phyloP scores from a whole-genome alignment of 371 early-diverging fungal species.

The Coemansia sp. region DNA sequence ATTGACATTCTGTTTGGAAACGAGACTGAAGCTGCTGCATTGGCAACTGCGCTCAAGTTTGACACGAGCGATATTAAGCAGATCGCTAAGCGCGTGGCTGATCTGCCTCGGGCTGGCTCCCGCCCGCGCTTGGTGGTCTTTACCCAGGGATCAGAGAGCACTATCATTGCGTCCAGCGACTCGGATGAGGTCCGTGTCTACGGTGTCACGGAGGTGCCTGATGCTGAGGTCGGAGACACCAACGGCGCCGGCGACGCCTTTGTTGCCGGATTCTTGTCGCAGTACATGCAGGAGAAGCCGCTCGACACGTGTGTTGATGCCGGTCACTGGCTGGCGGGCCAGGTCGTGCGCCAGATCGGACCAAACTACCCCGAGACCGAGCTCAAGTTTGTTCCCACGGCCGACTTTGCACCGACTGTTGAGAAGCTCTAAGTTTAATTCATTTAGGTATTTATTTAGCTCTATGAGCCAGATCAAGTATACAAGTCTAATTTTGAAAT shows the following conservation, averaged over 20 bases:
- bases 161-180: constrained; percentile 42
- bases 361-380: constrained; percentile 72
- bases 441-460: not conserved
- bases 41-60: constrained; percentile 69
- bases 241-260: constrained; percentile 98
- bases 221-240: constrained; percentile 84
- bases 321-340: constrained; percentile 89
- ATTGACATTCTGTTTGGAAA: constrained; percentile 93
- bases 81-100: constrained; percentile 78
- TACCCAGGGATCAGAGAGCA: constrained; percentile 69
- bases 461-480: not conserved
- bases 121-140: constrained; percentile 87
- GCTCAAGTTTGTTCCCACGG: constrained; percentile 33
- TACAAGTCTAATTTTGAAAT: not conserved
- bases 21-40: constrained; percentile 91
- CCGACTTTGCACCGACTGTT: constrained; percentile 24
- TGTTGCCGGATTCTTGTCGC: constrained; percentile 89
- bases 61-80: constrained; percentile 69
- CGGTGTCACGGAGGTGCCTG: constrained; percentile 62
- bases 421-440: constrained; percentile 27
- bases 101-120: constrained; percentile 74
- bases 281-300: constrained; percentile 71
- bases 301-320: constrained; percentile 73
- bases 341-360: constrained; percentile 86
- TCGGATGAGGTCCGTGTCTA: constrained; percentile 53